Base-by-base conservation (phyloP, 2,329 filamentous ascomycete genomes). In the Arthrinium puccinioides region DNA sequence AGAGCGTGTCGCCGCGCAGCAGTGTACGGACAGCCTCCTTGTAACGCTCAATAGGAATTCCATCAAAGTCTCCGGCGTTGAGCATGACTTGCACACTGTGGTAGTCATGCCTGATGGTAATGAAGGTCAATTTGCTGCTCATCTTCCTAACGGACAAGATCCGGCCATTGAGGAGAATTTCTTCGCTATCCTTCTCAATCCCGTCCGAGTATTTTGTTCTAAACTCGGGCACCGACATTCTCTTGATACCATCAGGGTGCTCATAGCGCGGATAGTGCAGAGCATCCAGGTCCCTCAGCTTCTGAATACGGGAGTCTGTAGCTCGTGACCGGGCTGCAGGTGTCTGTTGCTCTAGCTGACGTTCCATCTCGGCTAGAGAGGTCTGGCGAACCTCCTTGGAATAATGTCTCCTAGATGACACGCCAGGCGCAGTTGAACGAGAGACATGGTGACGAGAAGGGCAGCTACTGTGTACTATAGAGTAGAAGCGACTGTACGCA, bases 101-200 rank as follows among this genome's bases (percentile, higher is more conserved):
- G 40, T 80, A 82, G 54, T 87, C 79, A 57, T 87, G 79, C 48
- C 79, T 69, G 34, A 97, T 65, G 61, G 92, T 84, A 47, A 96
- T 60, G 60, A 98, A 98, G 45, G 87, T 69, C 49, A 98, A 78
- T 61, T 84, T 87, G 49, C 77, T 81, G 47, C 89, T 82, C 16
- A 44, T 38, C 9, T 48, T 51, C 37, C 53, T 52, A 20, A 52
- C 29, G 27, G 50, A 46, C 55, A 52, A 51, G 47, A 59, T 39
- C 21, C 54, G 49, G 16, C 55, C 55, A 28, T 60, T 44, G 3
- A 60, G 52, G 19, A 54, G 49, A 36, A 58, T 47, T 33, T 60
- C 52, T 20, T 55, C 49, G 5, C 47, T 38, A 23, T 42, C 39
- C 27, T 50, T 46, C 5, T 44, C 43, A 14, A 41, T 42, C 9